Evolutionary conservation across 441 rosid genomes (phyloP), one percentile per base, ranked within the genome.

Genomic region (Euphorbia schlechtendalii): DNA sequence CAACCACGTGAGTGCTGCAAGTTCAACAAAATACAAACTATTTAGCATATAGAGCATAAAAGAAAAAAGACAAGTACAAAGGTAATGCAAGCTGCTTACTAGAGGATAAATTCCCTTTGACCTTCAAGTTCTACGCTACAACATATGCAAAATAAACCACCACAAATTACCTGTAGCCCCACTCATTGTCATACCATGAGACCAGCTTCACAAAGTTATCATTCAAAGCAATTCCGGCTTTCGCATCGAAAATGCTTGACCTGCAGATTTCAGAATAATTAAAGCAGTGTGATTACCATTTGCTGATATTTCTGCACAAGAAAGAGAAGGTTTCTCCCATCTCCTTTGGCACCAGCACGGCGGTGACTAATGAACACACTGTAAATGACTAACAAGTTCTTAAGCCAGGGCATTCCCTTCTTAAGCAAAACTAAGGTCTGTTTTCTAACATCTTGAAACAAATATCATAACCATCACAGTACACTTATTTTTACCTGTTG

Each of bases 1-100:
- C 97, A 1, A 90, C 82, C 4, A 86, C 93, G 32, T 96, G 91
- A 22, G 84, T 22, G 60, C 96, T 82, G 86, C 79, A 77, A 64
- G 3, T 45, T 45, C n/a, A 3, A 17, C 53, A 48, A 48, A 17
- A 48, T 3, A 48, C 21, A 48, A 48, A 48, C 53, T 18, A 48
- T 1, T 48, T 17, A 48, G 53, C 53, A 48, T 48, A 15, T 48
- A 45, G 21, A 2, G 22, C 22, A 17, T 15, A 12, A 17, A 17
- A 17, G n/a, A n/a, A n/a, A 48, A 18, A 18, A 17, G n/a, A n/a
- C n/a, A n/a, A n/a, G n/a, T n/a, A n/a, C n/a, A n/a, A n/a, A n/a
- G n/a, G n/a, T n/a, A n/a, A n/a, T n/a, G n/a, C n/a, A n/a, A n/a
- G n/a, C n/a, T n/a, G n/a, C n/a, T n/a, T n/a, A n/a, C n/a, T n/a